Evolutionary conservation across 306 rosid species (phyloP).

Genomic region (Lathyrus tuberosus): DNA sequence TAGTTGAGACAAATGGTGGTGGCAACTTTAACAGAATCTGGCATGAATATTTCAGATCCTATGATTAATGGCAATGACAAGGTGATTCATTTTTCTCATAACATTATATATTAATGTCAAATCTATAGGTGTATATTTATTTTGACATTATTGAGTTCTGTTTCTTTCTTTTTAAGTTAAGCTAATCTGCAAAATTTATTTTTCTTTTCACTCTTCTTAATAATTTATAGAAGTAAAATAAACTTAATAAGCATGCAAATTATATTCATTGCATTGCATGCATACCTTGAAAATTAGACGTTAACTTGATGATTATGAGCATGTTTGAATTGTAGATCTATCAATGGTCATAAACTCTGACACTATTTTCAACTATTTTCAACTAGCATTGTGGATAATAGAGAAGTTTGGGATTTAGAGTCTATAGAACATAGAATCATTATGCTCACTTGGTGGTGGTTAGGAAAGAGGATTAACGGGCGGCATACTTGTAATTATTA

Average conservation of each 20-base stretch:
- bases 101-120: neutral
- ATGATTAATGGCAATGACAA: slow-evolving; percentile 69
- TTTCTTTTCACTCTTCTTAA: slow-evolving; percentile 1
- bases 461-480: too few relatives aligned
- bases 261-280: too few relatives aligned
- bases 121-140: neutral
- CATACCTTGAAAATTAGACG: too few relatives aligned
- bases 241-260: neutral
- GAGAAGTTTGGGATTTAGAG: too few relatives aligned
- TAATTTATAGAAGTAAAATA: slow-evolving; percentile 11
- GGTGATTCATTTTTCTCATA: slow-evolving; percentile 51
- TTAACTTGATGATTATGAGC: slow-evolving; percentile 9
- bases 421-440: too few relatives aligned
- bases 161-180: neutral
- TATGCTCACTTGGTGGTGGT: too few relatives aligned
- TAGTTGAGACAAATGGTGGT: slow-evolving; percentile 90
- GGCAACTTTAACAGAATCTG: slow-evolving; percentile 84
- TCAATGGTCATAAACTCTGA: too few relatives aligned
- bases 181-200: neutral
- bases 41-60: slow-evolving; percentile 75
- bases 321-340: too few relatives aligned
- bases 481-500: too few relatives aligned
- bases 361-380: too few relatives aligned
- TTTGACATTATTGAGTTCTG: neutral
- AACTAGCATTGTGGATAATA: too few relatives aligned